phyloP scores from a whole-genome alignment of 306 rosid species.

The Prunus mongolica region DNA sequence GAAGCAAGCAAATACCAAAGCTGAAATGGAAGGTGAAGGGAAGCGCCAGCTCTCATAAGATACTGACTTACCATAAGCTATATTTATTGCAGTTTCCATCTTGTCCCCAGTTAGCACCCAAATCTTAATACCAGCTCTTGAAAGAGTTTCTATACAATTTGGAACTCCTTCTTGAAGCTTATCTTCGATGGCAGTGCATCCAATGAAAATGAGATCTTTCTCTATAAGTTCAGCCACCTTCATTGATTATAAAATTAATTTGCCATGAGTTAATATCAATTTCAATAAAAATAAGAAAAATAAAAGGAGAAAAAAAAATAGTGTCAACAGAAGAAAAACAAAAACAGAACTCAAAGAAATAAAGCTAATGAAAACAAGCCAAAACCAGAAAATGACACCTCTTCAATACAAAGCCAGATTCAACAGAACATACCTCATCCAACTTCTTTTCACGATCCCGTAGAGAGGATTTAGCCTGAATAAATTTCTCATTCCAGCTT shows the following conservation, averaged over 20 bases:
- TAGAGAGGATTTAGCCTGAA: conserved; percentile 89
- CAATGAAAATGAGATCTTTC: conserved; percentile 77
- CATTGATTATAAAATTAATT: conserved; percentile 24
- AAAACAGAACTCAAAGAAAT: neutral
- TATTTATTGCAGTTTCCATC: conserved; percentile 98
- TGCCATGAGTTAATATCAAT: neutral
- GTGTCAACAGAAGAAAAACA: neutral
- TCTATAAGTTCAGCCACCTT: conserved; percentile 97
- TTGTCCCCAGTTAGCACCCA: conserved; percentile 99
- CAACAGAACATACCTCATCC: conserved; percentile 68
- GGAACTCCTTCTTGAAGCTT: conserved; percentile 99
- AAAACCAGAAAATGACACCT: neutral
- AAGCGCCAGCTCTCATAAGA: conserved; percentile 13
- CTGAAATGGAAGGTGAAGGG: neutral
- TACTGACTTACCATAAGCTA: conserved; percentile 76
- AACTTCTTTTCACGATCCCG: conserved; percentile 94
- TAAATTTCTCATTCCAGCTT: conserved; percentile 91
- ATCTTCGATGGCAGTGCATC: conserved; percentile 97
- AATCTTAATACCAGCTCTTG: conserved; percentile 93
- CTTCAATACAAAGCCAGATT: neutral
- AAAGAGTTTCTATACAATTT: conserved; percentile 83
- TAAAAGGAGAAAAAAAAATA: neutral
- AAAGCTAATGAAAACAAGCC: neutral
- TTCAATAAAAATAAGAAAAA: neutral
- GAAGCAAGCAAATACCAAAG: neutral